phyloP scores from a whole-genome alignment of 208 protist genomes.

The Leishmania martiniquensis region DNA sequence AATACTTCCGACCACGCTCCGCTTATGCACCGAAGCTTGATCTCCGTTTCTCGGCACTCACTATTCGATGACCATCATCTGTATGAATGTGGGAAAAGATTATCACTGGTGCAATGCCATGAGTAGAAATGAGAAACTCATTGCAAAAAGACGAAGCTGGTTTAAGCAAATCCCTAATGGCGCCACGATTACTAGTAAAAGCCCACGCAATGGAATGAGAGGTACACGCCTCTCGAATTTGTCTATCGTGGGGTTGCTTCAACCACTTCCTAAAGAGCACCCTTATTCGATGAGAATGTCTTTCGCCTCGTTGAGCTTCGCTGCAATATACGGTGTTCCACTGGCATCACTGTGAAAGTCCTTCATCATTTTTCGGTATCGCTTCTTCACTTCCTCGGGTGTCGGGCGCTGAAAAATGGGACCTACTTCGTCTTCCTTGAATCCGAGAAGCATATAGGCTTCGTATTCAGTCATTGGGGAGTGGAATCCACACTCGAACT shows the following conservation, averaged over 20 bases:
- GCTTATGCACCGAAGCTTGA: not conserved
- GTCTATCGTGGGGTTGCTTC: not conserved
- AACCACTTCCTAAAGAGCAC: not conserved
- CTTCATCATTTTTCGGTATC: conserved; percentile 72
- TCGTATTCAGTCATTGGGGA: conserved; percentile 63
- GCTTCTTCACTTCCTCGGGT: conserved; percentile 66
- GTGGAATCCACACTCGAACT: conserved; percentile 75
- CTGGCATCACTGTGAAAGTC: conserved; percentile 77
- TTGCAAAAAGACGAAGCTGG: not conserved
- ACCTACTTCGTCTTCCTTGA: conserved; percentile 39
- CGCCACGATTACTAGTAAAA: not conserved
- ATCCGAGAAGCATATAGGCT: conserved; percentile 71
- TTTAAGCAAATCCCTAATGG: not conserved
- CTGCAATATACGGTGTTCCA: conserved; percentile 73
- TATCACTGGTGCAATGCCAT: not conserved
- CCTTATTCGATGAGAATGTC: conserved; percentile 54
- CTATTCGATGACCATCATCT: not conserved
- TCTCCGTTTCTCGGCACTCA: not conserved
- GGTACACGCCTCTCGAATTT: not conserved
- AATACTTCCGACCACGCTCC: not conserved
- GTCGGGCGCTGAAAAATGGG: conserved; percentile 34
- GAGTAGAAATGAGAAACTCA: not conserved
- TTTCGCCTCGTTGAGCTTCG: conserved; percentile 86
- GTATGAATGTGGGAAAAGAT: not conserved
- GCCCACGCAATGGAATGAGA: not conserved